phyloP scores from a whole-genome alignment of 2,329 filamentous ascomycete species.

The Zelopaecilomyces penicillatus region DNA sequence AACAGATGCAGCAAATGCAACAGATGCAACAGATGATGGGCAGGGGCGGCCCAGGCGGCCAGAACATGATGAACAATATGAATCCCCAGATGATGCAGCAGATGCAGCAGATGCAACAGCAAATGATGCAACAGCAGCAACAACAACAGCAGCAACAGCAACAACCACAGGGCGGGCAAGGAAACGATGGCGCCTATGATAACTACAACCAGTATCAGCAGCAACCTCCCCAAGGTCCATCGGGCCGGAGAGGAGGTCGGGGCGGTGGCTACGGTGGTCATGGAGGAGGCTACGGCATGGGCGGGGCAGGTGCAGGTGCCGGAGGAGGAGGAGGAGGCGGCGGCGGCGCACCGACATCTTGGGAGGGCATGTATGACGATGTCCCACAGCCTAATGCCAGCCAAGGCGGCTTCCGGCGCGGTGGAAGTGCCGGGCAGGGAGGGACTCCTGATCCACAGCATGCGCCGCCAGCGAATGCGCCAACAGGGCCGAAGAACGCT shows the following conservation, averaged over 20 bases:
- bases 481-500: constrained; percentile 92
- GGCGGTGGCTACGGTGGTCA: constrained; percentile 23
- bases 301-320: constrained; percentile 21
- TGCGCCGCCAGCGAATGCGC: constrained; percentile 52
- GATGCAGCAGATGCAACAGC: constrained; percentile 40
- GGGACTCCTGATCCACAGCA: constrained; percentile 35
- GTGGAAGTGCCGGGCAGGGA: constrained; percentile 33
- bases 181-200: constrained; percentile 20
- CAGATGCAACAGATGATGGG: constrained; percentile 54
- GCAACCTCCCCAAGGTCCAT: constrained; percentile 33
- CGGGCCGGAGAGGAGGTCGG: constrained; percentile 16
- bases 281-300: constrained; percentile 19
- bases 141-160: constrained; percentile 19
- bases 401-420: constrained; percentile 32
- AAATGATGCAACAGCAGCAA: constrained; percentile 32
- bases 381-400: constrained; percentile 71
- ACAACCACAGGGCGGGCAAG: constrained; percentile 16
- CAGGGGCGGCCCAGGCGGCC: constrained; percentile 27
- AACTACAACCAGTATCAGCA: constrained; percentile 35
- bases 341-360: constrained; percentile 66
- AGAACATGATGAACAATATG: constrained; percentile 35
- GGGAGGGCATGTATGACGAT: constrained; percentile 98
- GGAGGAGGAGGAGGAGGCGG: constrained; percentile 31
- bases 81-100: constrained; percentile 51
- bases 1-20: constrained; percentile 70